Evolutionary conservation across 2,329 filamentous ascomycete genomes (phyloP).

Genomic region (Trichoderma simmonsii): DNA sequence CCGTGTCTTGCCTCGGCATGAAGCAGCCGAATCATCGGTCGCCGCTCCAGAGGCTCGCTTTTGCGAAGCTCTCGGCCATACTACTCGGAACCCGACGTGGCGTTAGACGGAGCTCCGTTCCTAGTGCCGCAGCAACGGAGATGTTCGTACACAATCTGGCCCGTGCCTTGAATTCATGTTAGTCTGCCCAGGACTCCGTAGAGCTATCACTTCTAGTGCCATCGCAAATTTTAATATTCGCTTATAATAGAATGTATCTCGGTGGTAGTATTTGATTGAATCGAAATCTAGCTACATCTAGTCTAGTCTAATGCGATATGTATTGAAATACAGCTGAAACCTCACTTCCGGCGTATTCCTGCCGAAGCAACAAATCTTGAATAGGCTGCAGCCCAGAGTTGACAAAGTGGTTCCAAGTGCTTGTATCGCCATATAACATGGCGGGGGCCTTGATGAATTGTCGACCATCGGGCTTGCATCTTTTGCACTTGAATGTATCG

Average conservation of each 20-base stretch:
- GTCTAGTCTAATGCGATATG: constrained; percentile 68
- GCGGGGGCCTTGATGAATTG: constrained; percentile 89
- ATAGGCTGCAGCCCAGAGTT: constrained; percentile 78
- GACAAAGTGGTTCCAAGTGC: constrained; percentile 97
- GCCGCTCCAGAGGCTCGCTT: constrained; percentile 14
- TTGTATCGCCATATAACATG: constrained; percentile 96
- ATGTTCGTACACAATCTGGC: not conserved
- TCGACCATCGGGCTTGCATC: constrained; percentile 82
- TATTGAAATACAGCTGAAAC: constrained; percentile 98
- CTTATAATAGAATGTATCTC: not conserved
- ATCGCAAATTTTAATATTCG: not conserved
- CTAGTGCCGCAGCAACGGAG: not conserved
- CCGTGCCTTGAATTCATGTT: not conserved
- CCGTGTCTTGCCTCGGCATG: constrained; percentile 13
- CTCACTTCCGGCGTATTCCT: constrained; percentile 73
- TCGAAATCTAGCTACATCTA: not conserved
- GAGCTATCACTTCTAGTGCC: not conserved
- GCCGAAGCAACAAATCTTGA: constrained; percentile 84
- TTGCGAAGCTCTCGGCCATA: constrained; percentile 18
- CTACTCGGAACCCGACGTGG: constrained; percentile 9
- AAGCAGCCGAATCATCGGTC: constrained; percentile 11
- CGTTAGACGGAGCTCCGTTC: constrained; percentile 1
- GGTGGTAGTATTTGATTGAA: not conserved
- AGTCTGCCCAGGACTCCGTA: not conserved
- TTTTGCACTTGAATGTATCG: constrained; percentile 97